Evolutionary conservation across 441 rosid genomes (phyloP).

Genomic region (Populus hybrid): DNA sequence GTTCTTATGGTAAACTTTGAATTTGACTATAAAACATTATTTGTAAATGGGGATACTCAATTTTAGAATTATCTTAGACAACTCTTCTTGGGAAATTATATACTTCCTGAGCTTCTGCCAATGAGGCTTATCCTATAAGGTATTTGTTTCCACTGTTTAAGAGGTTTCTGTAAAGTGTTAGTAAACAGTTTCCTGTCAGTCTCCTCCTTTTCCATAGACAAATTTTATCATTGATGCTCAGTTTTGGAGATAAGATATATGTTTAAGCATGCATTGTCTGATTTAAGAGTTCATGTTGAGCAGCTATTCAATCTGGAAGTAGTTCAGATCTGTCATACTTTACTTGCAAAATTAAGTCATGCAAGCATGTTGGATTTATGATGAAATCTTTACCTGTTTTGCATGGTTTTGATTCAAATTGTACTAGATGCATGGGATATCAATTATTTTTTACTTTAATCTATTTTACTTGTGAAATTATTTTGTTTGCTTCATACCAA

Average conservation of each 20-base stretch:
- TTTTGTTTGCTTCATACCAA: not conserved
- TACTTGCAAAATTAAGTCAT: not conserved
- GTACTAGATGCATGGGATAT: too few species aligned
- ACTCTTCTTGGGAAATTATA: not conserved
- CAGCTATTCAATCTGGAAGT: not conserved
- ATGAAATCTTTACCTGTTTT: too few species aligned
- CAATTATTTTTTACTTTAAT: not conserved
- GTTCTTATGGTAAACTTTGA: conserved; percentile 2
- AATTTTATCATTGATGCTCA: not conserved
- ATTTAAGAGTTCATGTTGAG: not conserved
- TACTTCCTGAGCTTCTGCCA: not conserved
- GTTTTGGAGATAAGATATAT: not conserved
- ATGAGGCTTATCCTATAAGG: not conserved
- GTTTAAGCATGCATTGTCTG: not conserved
- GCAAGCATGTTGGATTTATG: too few species aligned
- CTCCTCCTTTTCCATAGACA: not conserved
- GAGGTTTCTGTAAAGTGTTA: not conserved
- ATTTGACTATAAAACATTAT: not conserved
- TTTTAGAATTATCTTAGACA: not conserved
- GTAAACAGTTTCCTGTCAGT: not conserved
- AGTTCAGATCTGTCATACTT: not conserved
- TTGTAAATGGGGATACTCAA: not conserved
- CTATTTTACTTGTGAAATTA: not conserved
- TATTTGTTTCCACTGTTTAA: not conserved
- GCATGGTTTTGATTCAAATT: too few species aligned